Evolutionary conservation across 2,329 filamentous ascomycete genomes (phyloP).

Genomic region (Ascochyta koolunga): DNA sequence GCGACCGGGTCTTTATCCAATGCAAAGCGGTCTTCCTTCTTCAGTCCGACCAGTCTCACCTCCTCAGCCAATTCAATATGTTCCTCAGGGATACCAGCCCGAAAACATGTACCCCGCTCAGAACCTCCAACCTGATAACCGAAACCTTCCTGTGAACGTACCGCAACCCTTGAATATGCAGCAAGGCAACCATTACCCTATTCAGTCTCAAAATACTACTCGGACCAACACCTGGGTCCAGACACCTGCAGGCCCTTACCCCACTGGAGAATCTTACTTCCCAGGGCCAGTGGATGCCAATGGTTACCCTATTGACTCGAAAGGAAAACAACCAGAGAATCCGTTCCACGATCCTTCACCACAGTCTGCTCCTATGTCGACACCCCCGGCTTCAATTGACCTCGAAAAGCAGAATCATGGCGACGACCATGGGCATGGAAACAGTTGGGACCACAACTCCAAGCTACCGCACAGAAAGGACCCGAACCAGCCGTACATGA

Average conservation of each 20-base stretch:
- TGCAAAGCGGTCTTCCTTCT: constrained; percentile 17
- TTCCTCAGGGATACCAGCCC: constrained; percentile 14
- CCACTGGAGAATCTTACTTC: constrained; percentile 29
- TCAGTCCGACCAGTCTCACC: constrained; percentile 23
- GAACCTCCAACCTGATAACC: constrained; percentile 14
- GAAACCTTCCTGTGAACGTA: constrained; percentile 13
- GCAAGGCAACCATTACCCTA: constrained; percentile 16
- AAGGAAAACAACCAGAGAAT: constrained; percentile 28
- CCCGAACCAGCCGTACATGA: constrained; percentile 40
- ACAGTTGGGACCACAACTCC: constrained; percentile 32
- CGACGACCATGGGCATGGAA: constrained; percentile 22
- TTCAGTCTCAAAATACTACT: constrained; percentile 30
- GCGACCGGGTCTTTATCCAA: constrained; percentile 21
- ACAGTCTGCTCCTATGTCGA: constrained; percentile 21
- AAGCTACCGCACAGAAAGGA: constrained; percentile 41
- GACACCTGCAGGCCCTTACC: constrained; percentile 30
- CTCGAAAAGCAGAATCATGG: constrained; percentile 40
- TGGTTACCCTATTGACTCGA: constrained; percentile 35
- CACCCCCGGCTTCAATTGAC: constrained; percentile 28
- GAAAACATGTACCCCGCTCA: constrained; percentile 4
- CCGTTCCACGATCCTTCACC: constrained; percentile 24
- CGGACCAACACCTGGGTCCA: constrained; percentile 40
- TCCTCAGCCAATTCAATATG: constrained; percentile 23
- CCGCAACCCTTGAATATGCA: constrained; percentile 19
- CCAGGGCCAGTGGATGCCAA: constrained; percentile 30